A percentile compares a stretch with the other conserved stretches of the same genome.
Conservation (phyloP, 2,329 filamentous ascomycete species). For the Nothomitra cinnamomea region DNA sequence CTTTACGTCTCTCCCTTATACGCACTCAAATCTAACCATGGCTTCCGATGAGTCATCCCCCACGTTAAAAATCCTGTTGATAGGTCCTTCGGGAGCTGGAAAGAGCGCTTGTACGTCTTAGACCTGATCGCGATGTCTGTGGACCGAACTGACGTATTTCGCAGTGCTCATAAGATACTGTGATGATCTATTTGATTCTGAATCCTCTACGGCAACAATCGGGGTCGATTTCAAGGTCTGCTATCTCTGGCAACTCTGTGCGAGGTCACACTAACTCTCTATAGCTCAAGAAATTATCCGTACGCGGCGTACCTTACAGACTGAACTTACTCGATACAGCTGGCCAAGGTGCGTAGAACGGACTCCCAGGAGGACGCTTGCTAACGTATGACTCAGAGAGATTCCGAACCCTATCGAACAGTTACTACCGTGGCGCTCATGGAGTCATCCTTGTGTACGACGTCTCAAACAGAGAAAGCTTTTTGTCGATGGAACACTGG, state of each 20-base stretch:
- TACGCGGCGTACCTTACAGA: conserved; percentile 34
- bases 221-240: conserved; percentile 32
- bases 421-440: conserved; percentile 34
- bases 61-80: conserved; percentile 36
- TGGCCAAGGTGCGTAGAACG: conserved; percentile 13
- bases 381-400: conserved; percentile 19
- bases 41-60: conserved; percentile 30
- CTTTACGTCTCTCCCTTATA: not conserved
- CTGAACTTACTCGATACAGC: conserved; percentile 36
- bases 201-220: conserved; percentile 37
- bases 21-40: conserved; percentile 16
- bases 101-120: conserved; percentile 34
- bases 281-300: conserved; percentile 35
- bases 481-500: conserved; percentile 35
- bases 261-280: conserved; percentile 23
- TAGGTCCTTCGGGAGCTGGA: conserved; percentile 37
- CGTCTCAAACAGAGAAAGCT: conserved; percentile 31
- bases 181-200: conserved; percentile 39
- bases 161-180: conserved; percentile 37
- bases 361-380: not conserved
- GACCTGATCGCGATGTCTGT: conserved; percentile 2
- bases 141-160: not conserved
- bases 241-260: not conserved
- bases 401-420: conserved; percentile 33
- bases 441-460: conserved; percentile 34